A percentile compares a stretch with the other conserved stretches of the same genome.
Evolutionary conservation across 179 eudicot genomes (phyloP).

Genomic region (Silene noctiflora): DNA sequence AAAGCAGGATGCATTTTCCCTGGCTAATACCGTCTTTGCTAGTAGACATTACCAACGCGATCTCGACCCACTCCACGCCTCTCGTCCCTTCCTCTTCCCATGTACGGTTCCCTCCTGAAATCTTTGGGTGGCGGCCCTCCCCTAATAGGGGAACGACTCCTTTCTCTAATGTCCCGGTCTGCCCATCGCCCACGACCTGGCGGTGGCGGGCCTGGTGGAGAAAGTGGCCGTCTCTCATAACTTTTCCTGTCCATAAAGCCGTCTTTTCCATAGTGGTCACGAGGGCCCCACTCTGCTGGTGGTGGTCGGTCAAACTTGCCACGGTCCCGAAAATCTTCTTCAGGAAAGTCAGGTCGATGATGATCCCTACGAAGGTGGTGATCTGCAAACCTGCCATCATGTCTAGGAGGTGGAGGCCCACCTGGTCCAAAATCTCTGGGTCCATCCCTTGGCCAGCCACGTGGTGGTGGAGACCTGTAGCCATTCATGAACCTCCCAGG

Average conservation of each 20-base stretch:
- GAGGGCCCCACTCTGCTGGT: conserved; percentile 48
- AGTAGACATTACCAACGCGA: conserved; percentile 43
- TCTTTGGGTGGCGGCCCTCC: conserved; percentile 57
- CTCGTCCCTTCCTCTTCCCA: conserved; percentile 62
- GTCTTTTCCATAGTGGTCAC: conserved; percentile 61
- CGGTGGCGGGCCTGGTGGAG: conserved; percentile 48
- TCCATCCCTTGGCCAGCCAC: conserved; percentile 62
- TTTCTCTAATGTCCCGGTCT: conserved; percentile 56
- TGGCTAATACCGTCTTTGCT: conserved; percentile 19
- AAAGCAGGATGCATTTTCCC: neutral
- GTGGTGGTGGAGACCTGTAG: conserved; percentile 83
- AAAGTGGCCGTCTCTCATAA: conserved; percentile 56
- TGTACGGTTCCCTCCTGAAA: conserved; percentile 50
- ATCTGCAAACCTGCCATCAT: conserved; percentile 66
- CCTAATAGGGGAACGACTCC: conserved; percentile 84
- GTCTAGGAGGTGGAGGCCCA: conserved; percentile 57
- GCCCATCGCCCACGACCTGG: conserved; percentile 56
- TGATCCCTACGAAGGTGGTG: conserved; percentile 52
- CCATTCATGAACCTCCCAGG: conserved; percentile 58
- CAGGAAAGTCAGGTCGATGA: conserved; percentile 52
- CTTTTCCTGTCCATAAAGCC: conserved; percentile 56
- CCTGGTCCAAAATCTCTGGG: conserved; percentile 64
- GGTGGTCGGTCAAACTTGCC: conserved; percentile 64
- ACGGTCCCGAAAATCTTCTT: conserved; percentile 60
- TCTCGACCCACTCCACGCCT: conserved; percentile 55